A percentile compares a stretch with the other conserved stretches of the same genome.
Evolutionary conservation across 1,284 basidiomycete genomes (phyloP).

Genomic region (Phellopilus nigrolimitatus): DNA sequence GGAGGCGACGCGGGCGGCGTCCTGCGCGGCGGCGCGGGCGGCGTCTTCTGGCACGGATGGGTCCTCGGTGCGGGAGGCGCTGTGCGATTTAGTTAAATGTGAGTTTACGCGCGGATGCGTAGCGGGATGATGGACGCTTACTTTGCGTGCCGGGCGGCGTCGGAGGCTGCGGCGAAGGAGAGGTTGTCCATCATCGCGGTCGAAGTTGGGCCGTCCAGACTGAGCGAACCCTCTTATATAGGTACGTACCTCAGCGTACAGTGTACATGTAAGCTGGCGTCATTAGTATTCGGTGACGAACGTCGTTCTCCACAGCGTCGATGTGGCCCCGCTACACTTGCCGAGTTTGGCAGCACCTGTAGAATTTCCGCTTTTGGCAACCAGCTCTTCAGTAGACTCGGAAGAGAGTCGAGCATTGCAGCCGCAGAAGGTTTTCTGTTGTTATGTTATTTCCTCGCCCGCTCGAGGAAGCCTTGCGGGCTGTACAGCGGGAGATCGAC

Average conservation of each 20-base stretch:
- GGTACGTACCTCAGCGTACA: too few species aligned
- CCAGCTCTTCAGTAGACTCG: not conserved
- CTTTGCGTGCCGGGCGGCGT: conserved; percentile 14
- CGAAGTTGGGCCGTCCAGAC: too few species aligned
- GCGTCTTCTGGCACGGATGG: not conserved
- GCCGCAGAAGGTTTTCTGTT: too few species aligned
- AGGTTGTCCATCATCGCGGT: conserved; percentile 1
- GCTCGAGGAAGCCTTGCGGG: too few species aligned
- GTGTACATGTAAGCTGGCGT: too few species aligned
- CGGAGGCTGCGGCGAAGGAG: conserved; percentile 11
- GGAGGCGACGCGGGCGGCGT: conserved; percentile 5
- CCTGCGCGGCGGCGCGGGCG: not conserved
- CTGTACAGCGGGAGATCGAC: too few species aligned
- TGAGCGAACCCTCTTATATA: too few species aligned
- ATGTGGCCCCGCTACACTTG: too few species aligned
- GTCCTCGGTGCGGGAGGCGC: not conserved
- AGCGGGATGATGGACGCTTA: not conserved
- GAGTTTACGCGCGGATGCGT: not conserved
- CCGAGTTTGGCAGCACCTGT: not conserved
- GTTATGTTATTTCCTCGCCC: too few species aligned
- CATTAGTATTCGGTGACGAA: too few species aligned
- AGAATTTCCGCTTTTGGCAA: conserved; percentile 7
- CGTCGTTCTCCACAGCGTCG: too few species aligned
- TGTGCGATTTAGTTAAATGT: not conserved
- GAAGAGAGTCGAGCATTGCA: not conserved